phyloP scores from a whole-genome alignment of 1,139 yeast genomes.

The Chernovozyma sophiae-reginae region DNA sequence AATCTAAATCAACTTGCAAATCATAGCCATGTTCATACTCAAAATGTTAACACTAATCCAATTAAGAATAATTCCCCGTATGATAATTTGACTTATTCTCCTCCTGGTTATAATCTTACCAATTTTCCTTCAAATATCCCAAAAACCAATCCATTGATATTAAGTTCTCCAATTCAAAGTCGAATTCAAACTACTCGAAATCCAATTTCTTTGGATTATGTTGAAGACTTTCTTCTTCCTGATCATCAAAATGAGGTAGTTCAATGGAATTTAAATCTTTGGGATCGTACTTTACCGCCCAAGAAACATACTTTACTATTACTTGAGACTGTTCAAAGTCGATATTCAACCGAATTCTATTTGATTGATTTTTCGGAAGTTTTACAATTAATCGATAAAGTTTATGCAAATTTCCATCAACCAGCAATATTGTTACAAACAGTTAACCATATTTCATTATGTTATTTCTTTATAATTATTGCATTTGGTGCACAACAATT shows the following conservation, averaged over 20 bases:
- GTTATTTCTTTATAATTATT: constrained; percentile 29
- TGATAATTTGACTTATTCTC: neutral
- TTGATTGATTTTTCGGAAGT: constrained; percentile 26
- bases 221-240: constrained; percentile 7
- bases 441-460: constrained; percentile 13
- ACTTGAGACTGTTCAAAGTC: constrained; percentile 4
- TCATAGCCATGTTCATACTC: neutral
- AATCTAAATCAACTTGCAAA: neutral
- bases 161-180: constrained; percentile 6
- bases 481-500: constrained; percentile 38
- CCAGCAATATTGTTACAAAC: constrained; percentile 6
- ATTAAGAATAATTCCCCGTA: neutral
- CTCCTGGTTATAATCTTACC: neutral
- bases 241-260: constrained; percentile 6
- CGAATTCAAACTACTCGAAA: constrained; percentile 1
- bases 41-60: neutral
- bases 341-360: constrained; percentile 39
- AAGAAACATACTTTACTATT: constrained; percentile 5
- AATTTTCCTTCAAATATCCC: neutral
- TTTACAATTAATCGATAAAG: constrained; percentile 18
- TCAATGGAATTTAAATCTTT: constrained; percentile 6
- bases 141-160: constrained; percentile 2
- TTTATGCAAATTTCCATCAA: constrained; percentile 24
- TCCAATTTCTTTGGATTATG: constrained; percentile 2
- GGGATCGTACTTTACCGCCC: constrained; percentile 7